Conservation (phyloP, 257 asterid species). For the Lycium ferocissimum region DNA sequence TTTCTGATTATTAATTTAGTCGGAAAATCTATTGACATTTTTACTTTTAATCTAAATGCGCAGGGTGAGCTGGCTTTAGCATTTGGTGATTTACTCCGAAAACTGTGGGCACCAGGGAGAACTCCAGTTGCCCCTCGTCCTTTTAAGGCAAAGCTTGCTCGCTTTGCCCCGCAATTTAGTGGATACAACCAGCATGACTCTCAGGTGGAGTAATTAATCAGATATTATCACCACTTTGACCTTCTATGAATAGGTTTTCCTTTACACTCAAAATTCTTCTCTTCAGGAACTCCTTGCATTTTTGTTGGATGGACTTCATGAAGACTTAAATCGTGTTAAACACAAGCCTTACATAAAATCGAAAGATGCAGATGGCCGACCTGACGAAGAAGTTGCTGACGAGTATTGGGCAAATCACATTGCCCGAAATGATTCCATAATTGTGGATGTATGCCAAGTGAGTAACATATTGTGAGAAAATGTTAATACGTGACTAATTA, state of each 20-base stretch:
- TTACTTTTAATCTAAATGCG: slow-evolving; percentile 38
- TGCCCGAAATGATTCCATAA: slow-evolving; percentile 98
- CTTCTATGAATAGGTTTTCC: slow-evolving; percentile 13
- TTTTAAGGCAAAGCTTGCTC: slow-evolving; percentile 89
- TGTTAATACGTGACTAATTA: slow-evolving; percentile 15
- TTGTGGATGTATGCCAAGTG: slow-evolving; percentile 99
- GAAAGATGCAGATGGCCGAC: slow-evolving; percentile 94
- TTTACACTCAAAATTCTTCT: slow-evolving; percentile 30
- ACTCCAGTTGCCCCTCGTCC: slow-evolving; percentile 93
- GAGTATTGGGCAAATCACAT: slow-evolving; percentile 99
- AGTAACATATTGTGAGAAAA: slow-evolving; percentile 38
- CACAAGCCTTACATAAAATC: slow-evolving; percentile 94
- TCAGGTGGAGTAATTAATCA: slow-evolving; percentile 55
- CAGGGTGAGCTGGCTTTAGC: slow-evolving; percentile 99
- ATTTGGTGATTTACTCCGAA: slow-evolving; percentile 95
- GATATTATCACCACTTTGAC: slow-evolving; percentile 19
- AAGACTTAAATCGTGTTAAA: slow-evolving; percentile 97
- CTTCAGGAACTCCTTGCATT: slow-evolving; percentile 96
- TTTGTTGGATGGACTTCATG: slow-evolving; percentile 99
- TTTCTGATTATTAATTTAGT: slow-evolving; percentile 17
- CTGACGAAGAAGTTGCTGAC: slow-evolving; percentile 98
- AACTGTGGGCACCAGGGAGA: slow-evolving; percentile 97
- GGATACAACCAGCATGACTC: slow-evolving; percentile 99
- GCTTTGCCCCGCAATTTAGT: slow-evolving; percentile 99
- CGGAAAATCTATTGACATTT: background rate